Evolutionary conservation across 2,329 filamentous ascomycete species (phyloP), one percentile per base, ranked within the genome.

Genomic region (Diplodia seriata): DNA sequence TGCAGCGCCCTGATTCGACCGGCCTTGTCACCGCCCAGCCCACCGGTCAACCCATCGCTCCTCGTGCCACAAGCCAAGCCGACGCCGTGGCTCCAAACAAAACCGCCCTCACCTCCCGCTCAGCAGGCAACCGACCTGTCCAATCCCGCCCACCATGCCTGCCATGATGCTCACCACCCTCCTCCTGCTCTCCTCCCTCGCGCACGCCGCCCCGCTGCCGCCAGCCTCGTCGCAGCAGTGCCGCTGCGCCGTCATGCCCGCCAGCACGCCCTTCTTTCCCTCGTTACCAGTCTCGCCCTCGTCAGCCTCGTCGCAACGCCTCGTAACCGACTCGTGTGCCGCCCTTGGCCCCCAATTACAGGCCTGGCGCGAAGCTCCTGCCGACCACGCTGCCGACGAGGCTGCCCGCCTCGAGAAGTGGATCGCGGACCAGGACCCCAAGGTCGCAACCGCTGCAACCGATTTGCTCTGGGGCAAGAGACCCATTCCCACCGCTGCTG

Each of bases 391-490:
- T 20, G 55, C 56, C 20, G 43, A 33, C 2, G 49, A 55, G 26
- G 55, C 55, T 23, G 47, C 56, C 56, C 33, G 56, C 9, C 55
- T 68, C 7, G 64, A 67, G 29, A 12, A 43, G 23, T 67, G 64
- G 64, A 57, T 59, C 29, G 12, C 36, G 9, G 54, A 20, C 8
- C 64, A 67, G 29, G 64, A 67, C 20, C 54, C 59, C 54, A 59
- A 57, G 43, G 55, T 57, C n/a, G 54, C 64, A 3, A 36, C 20
- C 3, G 56, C 66, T 9, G 55, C 56, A 23, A 43, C 31, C 36
- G 66, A 68, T 11, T n/a, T 68, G 40, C 47, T 68, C 7, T 68
- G 66, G 66, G 56, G 66, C 31, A 68, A 61, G 56, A 38, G 66
- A 11, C 66, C 55, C 7, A 33, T 68, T 8, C 66, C 66, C 11